These are phyloP conservation scores for Gracilaria domingensis DNA, from an alignment of 23 red algal species.

Conservation along the genomic window DNA sequence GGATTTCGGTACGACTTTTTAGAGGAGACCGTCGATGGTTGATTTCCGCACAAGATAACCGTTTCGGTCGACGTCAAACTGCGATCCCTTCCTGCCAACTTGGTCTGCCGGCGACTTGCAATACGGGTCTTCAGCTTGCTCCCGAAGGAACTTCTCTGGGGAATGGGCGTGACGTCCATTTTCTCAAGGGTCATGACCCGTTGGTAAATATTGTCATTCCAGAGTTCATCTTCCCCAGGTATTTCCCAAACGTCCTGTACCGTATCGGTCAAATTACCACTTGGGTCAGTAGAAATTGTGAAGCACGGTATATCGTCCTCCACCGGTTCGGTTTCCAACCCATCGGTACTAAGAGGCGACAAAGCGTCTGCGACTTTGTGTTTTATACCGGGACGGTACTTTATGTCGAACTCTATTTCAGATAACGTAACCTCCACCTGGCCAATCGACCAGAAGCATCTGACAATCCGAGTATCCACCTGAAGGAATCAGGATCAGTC, in stretches of 20 bases:
- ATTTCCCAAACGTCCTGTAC: neutral
- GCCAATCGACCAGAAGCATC: slow-evolving; percentile 30
- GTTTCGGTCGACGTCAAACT: slow-evolving; percentile 15
- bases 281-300: neutral
- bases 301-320: slow-evolving; percentile 53
- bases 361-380: slow-evolving; percentile 33
- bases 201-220: neutral
- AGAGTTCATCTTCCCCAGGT: neutral
- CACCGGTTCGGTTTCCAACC: slow-evolving; percentile 3
- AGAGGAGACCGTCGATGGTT: slow-evolving; percentile 5
- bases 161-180: slow-evolving; percentile 19
- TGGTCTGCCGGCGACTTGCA: neutral
- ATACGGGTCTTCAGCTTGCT: slow-evolving; percentile 3
- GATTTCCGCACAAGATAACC: slow-evolving; percentile 4
- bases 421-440: slow-evolving; percentile 44
- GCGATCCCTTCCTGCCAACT: slow-evolving; percentile 11
- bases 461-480: slow-evolving; percentile 15
- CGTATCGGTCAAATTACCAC: neutral
- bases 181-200: slow-evolving; percentile 3
- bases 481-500: slow-evolving; percentile 40
- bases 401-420: slow-evolving; percentile 36
- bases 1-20: slow-evolving; percentile 28
- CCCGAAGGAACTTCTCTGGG: slow-evolving; percentile 8
- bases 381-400: slow-evolving; percentile 40
- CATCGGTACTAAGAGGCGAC: slow-evolving; percentile 5